Base-by-base conservation (phyloP, 1,139 yeast genomes). In the Kodamaea suecica region DNA sequence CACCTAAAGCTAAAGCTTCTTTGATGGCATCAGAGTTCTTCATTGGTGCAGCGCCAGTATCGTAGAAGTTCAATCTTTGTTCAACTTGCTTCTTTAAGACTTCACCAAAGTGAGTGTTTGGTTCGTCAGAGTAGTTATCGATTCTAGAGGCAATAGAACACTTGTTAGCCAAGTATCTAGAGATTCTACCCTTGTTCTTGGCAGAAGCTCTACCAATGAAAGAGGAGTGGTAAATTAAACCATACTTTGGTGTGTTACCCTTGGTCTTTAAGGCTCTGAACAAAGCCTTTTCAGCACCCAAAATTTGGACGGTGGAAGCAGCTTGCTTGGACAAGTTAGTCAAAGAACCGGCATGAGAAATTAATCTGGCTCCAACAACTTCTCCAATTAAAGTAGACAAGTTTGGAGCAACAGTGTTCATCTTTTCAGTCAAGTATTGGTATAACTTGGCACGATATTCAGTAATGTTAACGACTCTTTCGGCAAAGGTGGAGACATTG, bases 121-220 rank as follows among this genome's bases (percentile, higher is more conserved):
- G 90, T 60, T 82, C 88, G 56, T 84, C 94, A 40, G 88, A 80
- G 67, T 86, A 92, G 73, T 88, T 88, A 70, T 92, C 99, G 55
- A 92, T 90, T 78, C 98, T 86, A 34, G 96, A 87, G 45, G 98
- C 98, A 70, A 92, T 92, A 29, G 98, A 84, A 77, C 97, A 90
- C 70, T 92, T 92, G 80, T 94, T 92, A 45, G 99, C 98, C 65
- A 92, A 76, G 70, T 90, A 90, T 73, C 99, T 84, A 31, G 98
- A 92, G 52, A 92, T 92, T 76, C 97, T 84, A 67, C 99, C 99
- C 78, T 92, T 92, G 73, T 92, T 92, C 75, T 90, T 90, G 58
- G 95, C 85, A 45, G 92, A 73, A 38, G 99, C 99, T 71, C 84
- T 87, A 50, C 97, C 97, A 53, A 92, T 90, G 61, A 92, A 86